phyloP scores from a whole-genome alignment of 1,139 yeast species.

The Kurtzmaniella natalensis region DNA sequence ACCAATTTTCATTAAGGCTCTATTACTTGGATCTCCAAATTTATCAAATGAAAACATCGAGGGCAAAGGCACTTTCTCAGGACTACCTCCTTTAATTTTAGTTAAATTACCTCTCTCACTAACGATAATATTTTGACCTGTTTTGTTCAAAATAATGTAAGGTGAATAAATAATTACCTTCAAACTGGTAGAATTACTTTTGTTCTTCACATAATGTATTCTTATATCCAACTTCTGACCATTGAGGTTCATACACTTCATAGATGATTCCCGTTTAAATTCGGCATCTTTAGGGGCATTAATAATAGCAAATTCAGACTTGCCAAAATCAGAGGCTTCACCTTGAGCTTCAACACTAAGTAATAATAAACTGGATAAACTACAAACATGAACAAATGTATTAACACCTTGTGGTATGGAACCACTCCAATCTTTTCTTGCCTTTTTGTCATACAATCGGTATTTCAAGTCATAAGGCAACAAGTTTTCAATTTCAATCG shows the following conservation, averaged over 20 bases:
- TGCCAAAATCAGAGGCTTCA: constrained; percentile 52
- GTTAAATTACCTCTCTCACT: constrained; percentile 50
- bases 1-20: constrained; percentile 66
- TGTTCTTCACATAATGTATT: constrained; percentile 57
- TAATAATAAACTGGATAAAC: constrained; percentile 64
- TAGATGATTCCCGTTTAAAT: constrained; percentile 51
- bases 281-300: constrained; percentile 55
- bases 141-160: constrained; percentile 75
- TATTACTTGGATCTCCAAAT: constrained; percentile 53
- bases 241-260: constrained; percentile 48
- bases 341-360: constrained; percentile 63
- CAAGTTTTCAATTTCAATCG: constrained; percentile 78
- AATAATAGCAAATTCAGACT: constrained; percentile 79
- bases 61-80: constrained; percentile 35
- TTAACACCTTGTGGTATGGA: constrained; percentile 58
- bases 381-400: constrained; percentile 76
- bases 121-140: constrained; percentile 63
- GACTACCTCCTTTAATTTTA: constrained; percentile 1
- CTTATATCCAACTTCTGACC: constrained; percentile 66
- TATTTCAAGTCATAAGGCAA: constrained; percentile 79
- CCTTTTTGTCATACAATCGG: constrained; percentile 71
- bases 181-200: constrained; percentile 44
- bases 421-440: constrained; percentile 69
- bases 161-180: constrained; percentile 77
- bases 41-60: constrained; percentile 81